Percentiles rank a stretch among this genome's conserved stretches.
Evolutionary conservation across 1,284 basidiomycete species (phyloP).

Genomic region (Puccinia coronata): DNA sequence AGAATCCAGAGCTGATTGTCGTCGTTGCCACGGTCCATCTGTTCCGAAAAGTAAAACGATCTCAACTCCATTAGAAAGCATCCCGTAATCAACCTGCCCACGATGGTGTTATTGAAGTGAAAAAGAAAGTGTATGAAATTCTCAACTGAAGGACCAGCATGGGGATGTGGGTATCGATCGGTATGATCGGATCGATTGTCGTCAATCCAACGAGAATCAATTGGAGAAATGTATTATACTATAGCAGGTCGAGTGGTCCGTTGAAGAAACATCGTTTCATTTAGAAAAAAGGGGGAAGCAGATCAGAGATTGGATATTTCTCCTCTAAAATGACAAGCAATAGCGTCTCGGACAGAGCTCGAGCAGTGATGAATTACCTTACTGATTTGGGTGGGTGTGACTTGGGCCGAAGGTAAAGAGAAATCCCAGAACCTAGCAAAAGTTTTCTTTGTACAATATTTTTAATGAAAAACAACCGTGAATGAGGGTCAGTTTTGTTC

Average conservation of each 20-base stretch:
- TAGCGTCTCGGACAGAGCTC: no score
- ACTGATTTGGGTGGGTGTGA: slow-evolving; percentile 83
- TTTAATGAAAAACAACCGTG: slow-evolving; percentile 40
- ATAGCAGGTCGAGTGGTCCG: not conserved
- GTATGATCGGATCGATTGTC: slow-evolving; percentile 78
- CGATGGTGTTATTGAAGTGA: no score
- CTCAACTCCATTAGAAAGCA: not conserved
- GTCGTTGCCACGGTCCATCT: slow-evolving; percentile 84
- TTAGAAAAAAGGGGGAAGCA: slow-evolving; percentile 1
- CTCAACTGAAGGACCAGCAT: slow-evolving; percentile 67
- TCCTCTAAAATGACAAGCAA: no score
- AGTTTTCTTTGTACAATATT: slow-evolving; percentile 70
- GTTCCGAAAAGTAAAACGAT: slow-evolving; percentile 14
- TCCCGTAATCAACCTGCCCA: no score
- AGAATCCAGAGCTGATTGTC: slow-evolving; percentile 87
- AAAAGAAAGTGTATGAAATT: not conserved
- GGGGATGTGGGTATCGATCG: slow-evolving; percentile 65
- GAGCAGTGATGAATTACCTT: no score
- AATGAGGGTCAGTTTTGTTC: not conserved
- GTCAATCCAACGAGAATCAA: slow-evolving; percentile 83
- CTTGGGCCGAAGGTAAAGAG: slow-evolving; percentile 88
- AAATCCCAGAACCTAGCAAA: slow-evolving; percentile 91
- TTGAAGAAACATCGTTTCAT: not conserved
- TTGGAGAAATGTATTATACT: slow-evolving; percentile 92
- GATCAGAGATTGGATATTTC: no score